These are phyloP conservation scores for Pseudonitzschia delicatissima DNA, from an alignment of 108 stramenopile genomes.

Conservation along the genomic window DNA sequence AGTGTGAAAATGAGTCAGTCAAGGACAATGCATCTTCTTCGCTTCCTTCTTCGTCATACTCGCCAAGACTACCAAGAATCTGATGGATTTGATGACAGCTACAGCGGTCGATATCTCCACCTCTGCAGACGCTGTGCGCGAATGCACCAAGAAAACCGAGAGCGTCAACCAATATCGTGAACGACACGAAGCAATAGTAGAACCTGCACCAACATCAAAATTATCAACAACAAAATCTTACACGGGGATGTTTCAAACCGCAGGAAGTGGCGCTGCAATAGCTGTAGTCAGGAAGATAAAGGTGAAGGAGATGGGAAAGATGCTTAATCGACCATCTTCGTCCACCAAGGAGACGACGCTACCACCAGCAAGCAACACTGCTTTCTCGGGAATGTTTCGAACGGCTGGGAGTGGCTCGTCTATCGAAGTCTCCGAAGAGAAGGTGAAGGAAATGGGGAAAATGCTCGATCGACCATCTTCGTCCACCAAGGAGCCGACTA, in stretches of 20 bases:
- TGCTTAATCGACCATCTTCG: conserved; percentile 16
- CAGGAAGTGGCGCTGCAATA: background rate
- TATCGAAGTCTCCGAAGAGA: conserved; percentile 31
- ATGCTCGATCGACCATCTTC: conserved; percentile 9
- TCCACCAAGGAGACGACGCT: no score
- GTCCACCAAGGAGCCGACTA: background rate
- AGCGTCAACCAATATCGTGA: background rate
- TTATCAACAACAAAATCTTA: background rate
- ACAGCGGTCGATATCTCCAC: no score
- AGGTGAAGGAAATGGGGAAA: conserved; percentile 18
- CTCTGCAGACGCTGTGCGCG: no score
- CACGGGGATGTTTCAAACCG: conserved; percentile 3
- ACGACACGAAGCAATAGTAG: background rate
- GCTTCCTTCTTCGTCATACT: no score
- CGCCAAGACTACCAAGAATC: no score
- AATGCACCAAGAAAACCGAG: background rate
- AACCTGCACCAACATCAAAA: background rate
- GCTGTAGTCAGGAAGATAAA: conserved; percentile 5
- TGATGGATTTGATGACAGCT: no score
- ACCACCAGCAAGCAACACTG: background rate
- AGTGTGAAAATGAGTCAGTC: no score
- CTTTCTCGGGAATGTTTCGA: conserved; percentile 8
- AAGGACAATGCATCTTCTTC: no score
- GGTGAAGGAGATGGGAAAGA: background rate
- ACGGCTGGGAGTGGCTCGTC: conserved; percentile 28